Percentiles rank a stretch among this genome's conserved stretches.
Conservation (phyloP, 495 filamentous ascomycete species). For the Cercophora scortea region DNA sequence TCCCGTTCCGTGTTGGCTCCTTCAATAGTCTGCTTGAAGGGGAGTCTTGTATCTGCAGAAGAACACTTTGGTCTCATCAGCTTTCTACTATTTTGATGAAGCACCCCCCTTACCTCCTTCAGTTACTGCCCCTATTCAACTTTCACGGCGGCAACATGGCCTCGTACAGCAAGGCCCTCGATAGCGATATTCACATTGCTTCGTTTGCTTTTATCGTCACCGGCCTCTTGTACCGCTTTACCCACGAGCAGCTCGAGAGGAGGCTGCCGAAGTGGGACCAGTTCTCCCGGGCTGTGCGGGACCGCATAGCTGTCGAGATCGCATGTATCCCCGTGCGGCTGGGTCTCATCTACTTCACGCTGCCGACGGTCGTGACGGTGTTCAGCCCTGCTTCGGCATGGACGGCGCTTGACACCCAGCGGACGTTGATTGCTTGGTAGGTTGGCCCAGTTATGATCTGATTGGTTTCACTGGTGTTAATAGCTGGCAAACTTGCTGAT, state of each 20-base stretch:
- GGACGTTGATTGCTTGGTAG: background rate
- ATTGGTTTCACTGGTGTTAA: background rate
- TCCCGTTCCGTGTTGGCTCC: no score
- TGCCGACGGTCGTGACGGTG: background rate
- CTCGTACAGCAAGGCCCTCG: background rate
- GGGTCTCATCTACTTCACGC: background rate
- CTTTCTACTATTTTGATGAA: no score
- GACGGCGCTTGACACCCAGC: background rate
- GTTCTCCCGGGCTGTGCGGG: background rate
- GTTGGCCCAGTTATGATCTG: background rate
- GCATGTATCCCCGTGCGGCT: background rate
- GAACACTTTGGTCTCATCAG: no score
- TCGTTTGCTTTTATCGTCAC: slow-evolving; percentile 1
- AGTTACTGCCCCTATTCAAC: no score
- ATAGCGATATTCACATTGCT: background rate
- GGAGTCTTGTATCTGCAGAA: no score
- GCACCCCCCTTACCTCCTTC: no score
- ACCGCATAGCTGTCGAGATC: background rate
- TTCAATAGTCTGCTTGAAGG: no score
- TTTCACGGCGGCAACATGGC: no score
- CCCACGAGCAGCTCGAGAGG: background rate
- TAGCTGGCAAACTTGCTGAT: background rate
- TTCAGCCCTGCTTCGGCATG: background rate
- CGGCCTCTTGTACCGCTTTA: background rate
- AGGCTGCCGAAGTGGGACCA: background rate